A percentile compares a stretch with the other conserved stretches of the same genome.
Evolutionary conservation across 306 rosid species (phyloP).

Genomic region (Fragaria ananassa): DNA sequence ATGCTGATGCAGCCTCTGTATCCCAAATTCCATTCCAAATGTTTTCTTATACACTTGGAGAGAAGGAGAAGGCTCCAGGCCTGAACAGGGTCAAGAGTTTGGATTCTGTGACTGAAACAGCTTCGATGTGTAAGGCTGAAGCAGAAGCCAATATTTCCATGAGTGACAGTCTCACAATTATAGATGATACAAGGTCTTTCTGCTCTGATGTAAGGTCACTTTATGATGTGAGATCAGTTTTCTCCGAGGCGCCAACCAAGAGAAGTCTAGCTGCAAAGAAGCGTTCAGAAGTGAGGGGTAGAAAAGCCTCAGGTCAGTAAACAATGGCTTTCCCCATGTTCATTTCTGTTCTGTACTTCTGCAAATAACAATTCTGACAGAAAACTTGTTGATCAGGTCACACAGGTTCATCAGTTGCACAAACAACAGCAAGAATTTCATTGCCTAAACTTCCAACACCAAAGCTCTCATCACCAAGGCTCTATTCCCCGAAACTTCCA

Average conservation of each 20-base stretch:
- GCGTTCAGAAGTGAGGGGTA: slow-evolving; percentile 26
- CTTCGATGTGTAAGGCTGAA: slow-evolving; percentile 24
- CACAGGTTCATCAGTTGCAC: slow-evolving; percentile 17
- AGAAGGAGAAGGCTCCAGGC: slow-evolving; percentile 53
- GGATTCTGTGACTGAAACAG: slow-evolving; percentile 34
- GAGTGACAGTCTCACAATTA: slow-evolving; percentile 27
- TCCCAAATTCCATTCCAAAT: slow-evolving; percentile 78
- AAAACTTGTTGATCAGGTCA: slow-evolving; percentile 14
- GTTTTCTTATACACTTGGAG: slow-evolving; percentile 65
- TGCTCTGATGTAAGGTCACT: slow-evolving; percentile 37
- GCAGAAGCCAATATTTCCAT: slow-evolving; percentile 19
- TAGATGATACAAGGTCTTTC: slow-evolving; percentile 40
- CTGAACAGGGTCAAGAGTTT: slow-evolving; percentile 25
- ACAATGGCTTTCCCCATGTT: not conserved
- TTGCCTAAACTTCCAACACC: not conserved
- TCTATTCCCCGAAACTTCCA: not conserved
- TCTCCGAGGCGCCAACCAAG: slow-evolving; percentile 40
- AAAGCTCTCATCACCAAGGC: not conserved
- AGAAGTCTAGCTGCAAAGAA: slow-evolving; percentile 33
- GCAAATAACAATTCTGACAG: not conserved
- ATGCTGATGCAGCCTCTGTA: slow-evolving; percentile 24
- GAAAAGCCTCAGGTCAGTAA: slow-evolving; percentile 58
- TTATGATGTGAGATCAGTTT: slow-evolving; percentile 25
- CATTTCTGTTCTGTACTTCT: slow-evolving; percentile 5
- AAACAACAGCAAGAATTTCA: not conserved